phyloP scores from a whole-genome alignment of 2,329 filamentous ascomycete genomes.

The Paecilomyces sp. region DNA sequence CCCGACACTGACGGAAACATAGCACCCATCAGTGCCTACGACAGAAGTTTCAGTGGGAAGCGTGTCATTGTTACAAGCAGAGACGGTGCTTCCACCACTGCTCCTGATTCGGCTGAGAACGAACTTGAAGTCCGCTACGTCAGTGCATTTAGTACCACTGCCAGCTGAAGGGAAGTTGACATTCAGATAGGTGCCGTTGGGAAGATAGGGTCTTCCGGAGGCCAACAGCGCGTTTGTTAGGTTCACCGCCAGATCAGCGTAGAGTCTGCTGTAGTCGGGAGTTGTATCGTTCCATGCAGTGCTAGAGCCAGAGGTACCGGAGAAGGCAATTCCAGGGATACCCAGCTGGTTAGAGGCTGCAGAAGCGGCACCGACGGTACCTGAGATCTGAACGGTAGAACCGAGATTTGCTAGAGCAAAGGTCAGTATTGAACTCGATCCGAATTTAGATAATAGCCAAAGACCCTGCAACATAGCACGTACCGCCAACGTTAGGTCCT shows the following conservation, averaged over 20 bases:
- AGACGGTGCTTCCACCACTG: conserved; percentile 35
- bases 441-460: background rate
- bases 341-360: conserved; percentile 48
- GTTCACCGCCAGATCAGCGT: conserved; percentile 55
- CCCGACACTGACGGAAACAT: conserved; percentile 57
- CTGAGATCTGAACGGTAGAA: conserved; percentile 51
- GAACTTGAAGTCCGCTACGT: conserved; percentile 52
- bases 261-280: conserved; percentile 51
- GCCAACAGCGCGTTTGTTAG: conserved; percentile 50
- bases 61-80: conserved; percentile 48
- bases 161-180: conserved; percentile 57
- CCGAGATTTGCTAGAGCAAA: conserved; percentile 44
- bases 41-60: conserved; percentile 56
- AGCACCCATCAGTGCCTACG: conserved; percentile 47
- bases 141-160: conserved; percentile 42
- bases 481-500: conserved; percentile 52
- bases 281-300: conserved; percentile 46
- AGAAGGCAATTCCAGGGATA: conserved; percentile 64
- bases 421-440: background rate
- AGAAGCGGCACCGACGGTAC: conserved; percentile 59
- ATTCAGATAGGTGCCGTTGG: conserved; percentile 55
- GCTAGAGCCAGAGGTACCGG: conserved; percentile 44
- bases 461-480: background rate
- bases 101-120: conserved; percentile 57
- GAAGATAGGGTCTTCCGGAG: conserved; percentile 57